Conservation (phyloP, 2,329 filamentous ascomycete genomes). For the Alternaria gaisen region DNA sequence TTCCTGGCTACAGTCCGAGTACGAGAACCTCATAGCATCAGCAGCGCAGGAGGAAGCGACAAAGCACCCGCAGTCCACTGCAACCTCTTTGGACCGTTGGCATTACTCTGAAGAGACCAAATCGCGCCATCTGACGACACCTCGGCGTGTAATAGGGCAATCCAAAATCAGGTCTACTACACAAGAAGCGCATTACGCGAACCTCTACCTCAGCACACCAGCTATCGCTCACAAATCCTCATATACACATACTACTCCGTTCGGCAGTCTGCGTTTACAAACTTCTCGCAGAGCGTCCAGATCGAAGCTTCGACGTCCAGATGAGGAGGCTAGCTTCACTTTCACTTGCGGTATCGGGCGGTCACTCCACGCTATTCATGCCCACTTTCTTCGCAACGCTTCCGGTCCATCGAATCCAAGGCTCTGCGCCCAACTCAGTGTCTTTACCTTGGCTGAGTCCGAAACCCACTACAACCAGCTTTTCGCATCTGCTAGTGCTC, state of each 20-base stretch:
- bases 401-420: neutral
- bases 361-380: conserved; percentile 4
- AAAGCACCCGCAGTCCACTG: conserved; percentile 4
- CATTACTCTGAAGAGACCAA: conserved; percentile 2
- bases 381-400: conserved; percentile 5
- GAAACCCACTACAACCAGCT: conserved; percentile 9
- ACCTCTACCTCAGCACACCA: neutral
- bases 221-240: neutral
- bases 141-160: neutral
- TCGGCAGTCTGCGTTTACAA: conserved; percentile 8
- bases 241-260: conserved; percentile 7
- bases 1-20: conserved; percentile 9
- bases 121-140: neutral
- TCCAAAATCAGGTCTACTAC: neutral
- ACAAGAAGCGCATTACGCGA: neutral
- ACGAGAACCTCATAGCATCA: conserved; percentile 15
- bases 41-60: conserved; percentile 20
- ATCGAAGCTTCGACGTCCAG: neutral
- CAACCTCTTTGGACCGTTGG: conserved; percentile 14
- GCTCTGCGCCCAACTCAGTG: conserved; percentile 13
- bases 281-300: neutral
- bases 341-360: conserved; percentile 13
- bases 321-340: conserved; percentile 7
- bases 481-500: conserved; percentile 8
- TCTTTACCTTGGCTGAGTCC: conserved; percentile 4